phyloP scores from a whole-genome alignment of 2,329 filamentous ascomycete genomes.

The Cercospora sp. region DNA sequence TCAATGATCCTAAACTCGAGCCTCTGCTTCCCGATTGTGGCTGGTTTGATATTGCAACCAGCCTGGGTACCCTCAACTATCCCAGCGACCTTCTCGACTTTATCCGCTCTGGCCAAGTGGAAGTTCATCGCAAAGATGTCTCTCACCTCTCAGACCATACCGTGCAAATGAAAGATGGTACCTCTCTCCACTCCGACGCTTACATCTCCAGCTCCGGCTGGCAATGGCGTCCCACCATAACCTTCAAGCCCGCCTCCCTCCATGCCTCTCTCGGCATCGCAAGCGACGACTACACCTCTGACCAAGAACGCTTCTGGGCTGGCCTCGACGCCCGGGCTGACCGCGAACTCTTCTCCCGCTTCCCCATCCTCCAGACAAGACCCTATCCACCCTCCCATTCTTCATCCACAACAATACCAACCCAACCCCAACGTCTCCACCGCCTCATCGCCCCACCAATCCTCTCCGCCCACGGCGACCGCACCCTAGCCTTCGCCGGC shows the following conservation, averaged over 20 bases:
- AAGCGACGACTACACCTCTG: constrained; percentile 13
- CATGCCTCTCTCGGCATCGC: constrained; percentile 20
- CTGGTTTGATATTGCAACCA: constrained; percentile 19
- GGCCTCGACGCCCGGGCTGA: constrained; percentile 16
- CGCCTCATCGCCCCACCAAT: constrained; percentile 16
- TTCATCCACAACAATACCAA: neutral
- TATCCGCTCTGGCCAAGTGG: constrained; percentile 18
- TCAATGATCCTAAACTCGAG: constrained; percentile 4
- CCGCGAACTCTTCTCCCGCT: constrained; percentile 16
- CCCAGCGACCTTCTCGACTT: constrained; percentile 17
- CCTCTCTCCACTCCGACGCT: constrained; percentile 10
- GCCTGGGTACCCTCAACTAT: constrained; percentile 16
- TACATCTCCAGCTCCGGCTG: constrained; percentile 20
- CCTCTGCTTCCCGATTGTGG: constrained; percentile 14
- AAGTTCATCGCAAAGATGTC: constrained; percentile 17
- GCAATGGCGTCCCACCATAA: constrained; percentile 16
- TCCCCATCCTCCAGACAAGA: constrained; percentile 4
- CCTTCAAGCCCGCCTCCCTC: constrained; percentile 14
- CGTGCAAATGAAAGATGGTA: constrained; percentile 12
- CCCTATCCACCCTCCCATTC: constrained; percentile 5
- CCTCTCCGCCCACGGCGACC: constrained; percentile 11
- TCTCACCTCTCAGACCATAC: constrained; percentile 17
- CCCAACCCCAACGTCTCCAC: constrained; percentile 18
- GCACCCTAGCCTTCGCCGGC: constrained; percentile 14
- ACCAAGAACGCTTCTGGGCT: constrained; percentile 11